Evolutionary conservation across 306 rosid genomes (phyloP).

Genomic region (Vachellia pachyceras): DNA sequence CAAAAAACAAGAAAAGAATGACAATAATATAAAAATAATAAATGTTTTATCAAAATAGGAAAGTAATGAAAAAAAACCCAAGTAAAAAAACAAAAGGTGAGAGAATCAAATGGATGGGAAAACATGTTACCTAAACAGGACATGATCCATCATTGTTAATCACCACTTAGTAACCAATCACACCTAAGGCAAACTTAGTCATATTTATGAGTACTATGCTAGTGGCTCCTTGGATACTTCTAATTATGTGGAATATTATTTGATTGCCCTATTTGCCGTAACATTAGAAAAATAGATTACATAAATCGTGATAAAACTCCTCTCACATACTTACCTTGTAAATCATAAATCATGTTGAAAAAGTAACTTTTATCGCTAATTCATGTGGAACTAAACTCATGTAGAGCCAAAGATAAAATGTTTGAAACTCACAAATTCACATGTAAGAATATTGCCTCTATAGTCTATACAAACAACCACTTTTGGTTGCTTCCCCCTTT

Average conservation of each 20-base stretch:
- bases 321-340: too few relatives aligned
- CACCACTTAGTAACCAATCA: not conserved
- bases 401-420: not conserved
- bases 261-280: too few relatives aligned
- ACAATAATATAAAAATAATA: not conserved
- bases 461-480: not conserved
- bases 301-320: too few relatives aligned
- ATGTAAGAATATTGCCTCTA: slow-evolving; percentile 5
- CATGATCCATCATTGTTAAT: not conserved
- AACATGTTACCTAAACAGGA: not conserved
- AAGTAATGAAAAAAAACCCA: not conserved
- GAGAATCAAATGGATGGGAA: not conserved
- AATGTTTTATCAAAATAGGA: not conserved
- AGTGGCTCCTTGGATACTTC: slow-evolving; percentile 2
- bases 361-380: too few relatives aligned
- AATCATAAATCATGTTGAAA: too few relatives aligned
- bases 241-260: slow-evolving; percentile 29
- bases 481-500: slow-evolving; percentile 28
- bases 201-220: not conserved
- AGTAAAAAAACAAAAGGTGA: not conserved
- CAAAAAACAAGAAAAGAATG: not conserved
- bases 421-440: slow-evolving; percentile 15
- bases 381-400: slow-evolving; percentile 11
- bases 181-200: not conserved
- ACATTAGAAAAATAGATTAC: too few relatives aligned